Evolutionary conservation across 495 filamentous ascomycete genomes (phyloP), one percentile per base, ranked within the genome.

Genomic region (Lineolata rhizophorae): DNA sequence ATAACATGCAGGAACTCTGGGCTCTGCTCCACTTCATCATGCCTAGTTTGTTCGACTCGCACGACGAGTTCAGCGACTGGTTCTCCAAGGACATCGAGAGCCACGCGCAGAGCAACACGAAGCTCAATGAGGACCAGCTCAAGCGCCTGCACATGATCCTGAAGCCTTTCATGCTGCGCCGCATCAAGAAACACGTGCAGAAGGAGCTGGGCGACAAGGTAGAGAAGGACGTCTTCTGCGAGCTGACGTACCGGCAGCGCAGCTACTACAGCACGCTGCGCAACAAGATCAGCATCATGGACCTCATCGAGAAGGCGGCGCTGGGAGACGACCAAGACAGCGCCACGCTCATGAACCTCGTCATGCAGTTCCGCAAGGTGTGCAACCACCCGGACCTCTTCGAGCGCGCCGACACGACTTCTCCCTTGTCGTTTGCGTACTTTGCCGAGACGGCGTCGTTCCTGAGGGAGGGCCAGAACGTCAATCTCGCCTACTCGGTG

Each of bases 1-100:
- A 97, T 54, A 95, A 94, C 60, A 97, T 97, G 87, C 87, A 97
- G 51, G 87, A 97, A 55, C 56, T 97, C 30, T 97, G 87, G 87
- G 87, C 87, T 24, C 58, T 97, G 38, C 60, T 97, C 21, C 87
- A 97, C 62, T 97, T 97, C 53, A 97, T 97, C 58, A 97, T 97
- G 87, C 87, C 87, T 9, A 90, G 76, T 24, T 60, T 97, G 15
- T 97, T 97, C 54, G 87, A 97, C 49, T 94, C 83, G 2, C 87
- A 97, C 50, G 87, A 97, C 48, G 87, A 97, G 49, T 97, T 97
- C 52, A 93, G 82, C 57, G 87, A 97, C 47, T 97, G 87, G 87
- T 97, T 97, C 55, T 95, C 90, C 20, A 95, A 95, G 51, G 87
- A 97, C 44, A 97, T 97, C 43, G 87, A 97, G 53, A 93, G 82